Evolutionary conservation across 331 rosid species (phyloP).

Genomic region (Spiraea crenata): DNA sequence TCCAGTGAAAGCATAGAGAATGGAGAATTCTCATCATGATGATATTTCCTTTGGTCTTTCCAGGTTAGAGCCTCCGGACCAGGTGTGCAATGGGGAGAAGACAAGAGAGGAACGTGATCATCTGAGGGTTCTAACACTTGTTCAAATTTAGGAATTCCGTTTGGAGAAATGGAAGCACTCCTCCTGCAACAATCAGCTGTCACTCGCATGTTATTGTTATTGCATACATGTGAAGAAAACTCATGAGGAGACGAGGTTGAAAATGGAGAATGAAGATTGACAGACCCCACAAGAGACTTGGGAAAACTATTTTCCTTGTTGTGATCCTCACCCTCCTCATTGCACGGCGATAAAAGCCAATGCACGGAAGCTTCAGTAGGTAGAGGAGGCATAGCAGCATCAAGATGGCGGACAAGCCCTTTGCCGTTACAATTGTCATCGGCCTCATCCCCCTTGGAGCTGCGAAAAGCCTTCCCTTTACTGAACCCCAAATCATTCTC

Average conservation of each 20-base stretch:
- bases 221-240: conserved; percentile 33
- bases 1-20: conserved; percentile 55
- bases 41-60: conserved; percentile 24
- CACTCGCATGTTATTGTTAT: conserved; percentile 28
- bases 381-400: conserved; percentile 48
- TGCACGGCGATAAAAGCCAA: conserved; percentile 67
- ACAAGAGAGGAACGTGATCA: conserved; percentile 29
- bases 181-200: conserved; percentile 25
- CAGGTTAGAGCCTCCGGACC: conserved; percentile 27
- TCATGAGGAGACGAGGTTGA: conserved; percentile 36
- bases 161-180: conserved; percentile 33
- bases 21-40: conserved; percentile 50
- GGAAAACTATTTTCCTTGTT: conserved; percentile 32
- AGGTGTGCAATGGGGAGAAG: conserved; percentile 41
- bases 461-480: conserved; percentile 28
- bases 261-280: conserved; percentile 34
- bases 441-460: conserved; percentile 31
- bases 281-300: conserved; percentile 31
- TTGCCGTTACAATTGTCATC: conserved; percentile 1
- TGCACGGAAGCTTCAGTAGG: conserved; percentile 79
- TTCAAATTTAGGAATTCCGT: conserved; percentile 39
- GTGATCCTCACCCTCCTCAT: conserved; percentile 44
- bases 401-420: conserved; percentile 21
- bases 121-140: conserved; percentile 40
- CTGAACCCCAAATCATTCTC: conserved; percentile 36